Conservation (phyloP, 345 rosid genomes). For the Cardamine chenopodiifolia region DNA sequence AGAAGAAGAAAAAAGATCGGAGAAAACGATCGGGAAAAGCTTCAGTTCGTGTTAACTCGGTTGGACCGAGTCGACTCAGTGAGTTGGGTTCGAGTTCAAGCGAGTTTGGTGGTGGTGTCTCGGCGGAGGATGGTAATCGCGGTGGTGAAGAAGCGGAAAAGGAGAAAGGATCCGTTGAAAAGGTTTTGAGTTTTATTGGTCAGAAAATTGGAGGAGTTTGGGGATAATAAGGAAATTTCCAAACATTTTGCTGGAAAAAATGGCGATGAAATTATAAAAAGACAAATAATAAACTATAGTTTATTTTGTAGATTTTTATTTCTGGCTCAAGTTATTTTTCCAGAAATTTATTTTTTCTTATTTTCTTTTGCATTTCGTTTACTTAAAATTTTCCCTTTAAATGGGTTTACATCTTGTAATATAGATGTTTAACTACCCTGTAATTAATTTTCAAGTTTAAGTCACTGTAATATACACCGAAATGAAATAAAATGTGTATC, state of each 20-base stretch:
- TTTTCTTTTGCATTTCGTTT: neutral
- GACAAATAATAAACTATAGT: neutral
- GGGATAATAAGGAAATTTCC: constrained; percentile 38
- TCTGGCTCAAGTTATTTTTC: constrained; percentile 19
- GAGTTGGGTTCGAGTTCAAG: constrained; percentile 34
- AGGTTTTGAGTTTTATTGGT: constrained; percentile 59
- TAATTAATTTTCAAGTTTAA: constrained; percentile 11
- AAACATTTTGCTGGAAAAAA: constrained; percentile 23
- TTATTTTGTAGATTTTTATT: constrained; percentile 27
- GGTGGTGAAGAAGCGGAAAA: constrained; percentile 44
- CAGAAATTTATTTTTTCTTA: neutral
- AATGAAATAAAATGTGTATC: constrained; percentile 13
- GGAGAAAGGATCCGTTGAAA: constrained; percentile 54
- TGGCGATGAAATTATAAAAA: neutral
- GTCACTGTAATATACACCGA: constrained; percentile 20
- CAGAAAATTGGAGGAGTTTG: constrained; percentile 68
- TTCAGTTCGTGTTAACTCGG: constrained; percentile 23
- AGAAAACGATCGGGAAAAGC: constrained; percentile 41
- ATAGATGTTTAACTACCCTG: constrained; percentile 12
- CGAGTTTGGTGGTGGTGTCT: constrained; percentile 33
- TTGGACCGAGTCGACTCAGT: constrained; percentile 31
- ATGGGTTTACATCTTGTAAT: constrained; percentile 7
- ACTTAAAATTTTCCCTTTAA: neutral
- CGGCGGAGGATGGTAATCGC: constrained; percentile 25
- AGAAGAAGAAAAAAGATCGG: constrained; percentile 49